Evolutionary conservation across 169 alveolate genomes (phyloP), one percentile per base, ranked within the genome.

Genomic region (Besnoitia besnoiti): DNA sequence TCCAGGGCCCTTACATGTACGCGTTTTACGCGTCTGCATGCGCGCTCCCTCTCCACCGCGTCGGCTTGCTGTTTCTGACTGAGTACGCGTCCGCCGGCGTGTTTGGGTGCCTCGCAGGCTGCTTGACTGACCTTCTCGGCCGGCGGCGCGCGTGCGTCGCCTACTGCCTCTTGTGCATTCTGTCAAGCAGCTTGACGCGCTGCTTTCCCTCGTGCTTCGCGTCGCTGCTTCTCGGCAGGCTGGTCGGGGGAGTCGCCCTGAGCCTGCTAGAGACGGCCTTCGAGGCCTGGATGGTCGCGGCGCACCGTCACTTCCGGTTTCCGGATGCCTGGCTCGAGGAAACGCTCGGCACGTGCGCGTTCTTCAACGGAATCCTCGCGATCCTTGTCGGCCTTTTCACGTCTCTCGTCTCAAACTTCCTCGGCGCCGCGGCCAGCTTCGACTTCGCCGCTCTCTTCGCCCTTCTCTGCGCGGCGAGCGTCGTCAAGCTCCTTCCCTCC

Each of bases 231-330:
- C 89, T 75, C 27, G 93, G 87, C 7, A 16, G 93, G 7, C 51
- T 73, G 51, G 24, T 89, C 19, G 93, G 93, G 35, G 93, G 93
- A 2, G 80, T 35, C 12, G 93, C 89, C 14, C 39, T 80, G n/a
- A 75, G 80, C 61, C 35, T 89, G 16, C 30, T 89, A 33, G 93
- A 89, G 33, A 89, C 89, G 0, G 79, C 89, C 10, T 89, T 76
- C 44, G 93, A 89, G 42, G 88, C 80, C 62, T 51, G 55, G 35
- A 10, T 76, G 4, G 80, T 89, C 12, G 7, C 19, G 42, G 91
- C 21, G 49, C 67, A 61, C 77, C 51, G 14, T 50, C 39, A 19
- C 24, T 80, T 0, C 50, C 39, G 80, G 5, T 55, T 85, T 30
- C 90, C 90, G 2, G 44, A 8, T 21, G n/a, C 12, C 39, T 35